Evolutionary conservation across 1,284 basidiomycete species (phyloP).

Genomic region (Apiotrichum laibachii): DNA sequence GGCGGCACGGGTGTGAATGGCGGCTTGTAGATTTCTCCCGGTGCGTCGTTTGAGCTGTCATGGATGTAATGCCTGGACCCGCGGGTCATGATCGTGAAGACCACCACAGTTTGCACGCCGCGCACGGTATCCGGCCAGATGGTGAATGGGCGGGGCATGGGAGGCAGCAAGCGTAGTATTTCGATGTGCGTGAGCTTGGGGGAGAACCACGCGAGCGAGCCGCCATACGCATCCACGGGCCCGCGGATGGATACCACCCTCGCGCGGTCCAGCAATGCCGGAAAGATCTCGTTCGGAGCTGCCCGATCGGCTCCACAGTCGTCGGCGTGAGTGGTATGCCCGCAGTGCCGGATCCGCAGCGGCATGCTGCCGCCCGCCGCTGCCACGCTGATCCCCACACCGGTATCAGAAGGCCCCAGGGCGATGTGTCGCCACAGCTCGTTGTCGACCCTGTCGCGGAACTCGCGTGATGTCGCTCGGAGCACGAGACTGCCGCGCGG

Average conservation of each 20-base stretch:
- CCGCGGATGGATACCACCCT: constrained; percentile 4
- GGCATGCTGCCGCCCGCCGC: constrained; percentile 1
- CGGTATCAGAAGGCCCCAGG: not conserved
- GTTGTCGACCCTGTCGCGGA: constrained; percentile 10
- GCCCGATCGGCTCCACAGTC: not conserved
- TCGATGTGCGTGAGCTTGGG: constrained; percentile 1
- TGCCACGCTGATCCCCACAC: not conserved
- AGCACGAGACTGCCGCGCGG: constrained; percentile 8
- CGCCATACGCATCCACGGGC: not conserved
- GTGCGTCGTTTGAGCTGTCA: not conserved
- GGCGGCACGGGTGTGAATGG: not conserved
- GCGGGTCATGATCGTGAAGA: constrained; percentile 2
- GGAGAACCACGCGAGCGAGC: constrained; percentile 4
- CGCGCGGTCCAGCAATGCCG: not conserved
- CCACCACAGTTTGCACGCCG: constrained; percentile 2
- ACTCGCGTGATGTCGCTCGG: constrained; percentile 7
- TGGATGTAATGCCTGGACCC: not conserved
- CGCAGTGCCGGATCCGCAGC: constrained; percentile 5
- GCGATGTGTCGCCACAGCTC: constrained; percentile 6
- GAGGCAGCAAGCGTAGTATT: constrained; percentile 7
- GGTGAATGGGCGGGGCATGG: constrained; percentile 3
- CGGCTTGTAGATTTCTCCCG: not conserved
- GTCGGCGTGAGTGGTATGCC: not conserved
- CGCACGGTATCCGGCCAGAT: constrained; percentile 9
- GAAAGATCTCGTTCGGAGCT: not conserved